A percentile compares a stretch with the other conserved stretches of the same genome.
phyloP scores from a whole-genome alignment of 169 alveolate genomes.

The Pseudocohnilembus persalinus region DNA sequence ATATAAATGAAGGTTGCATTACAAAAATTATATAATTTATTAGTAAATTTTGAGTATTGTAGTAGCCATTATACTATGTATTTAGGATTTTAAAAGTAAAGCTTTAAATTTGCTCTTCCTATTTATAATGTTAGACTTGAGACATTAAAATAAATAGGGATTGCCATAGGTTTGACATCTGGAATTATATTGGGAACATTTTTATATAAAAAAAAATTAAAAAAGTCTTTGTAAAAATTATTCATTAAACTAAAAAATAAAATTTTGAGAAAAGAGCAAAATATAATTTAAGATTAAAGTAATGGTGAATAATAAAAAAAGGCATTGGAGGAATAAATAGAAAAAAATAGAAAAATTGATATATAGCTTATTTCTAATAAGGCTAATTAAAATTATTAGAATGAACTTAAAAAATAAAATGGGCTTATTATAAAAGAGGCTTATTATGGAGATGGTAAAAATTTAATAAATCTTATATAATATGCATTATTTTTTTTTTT shows the following conservation, averaged over 20 bases:
- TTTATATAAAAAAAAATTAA: too few relatives aligned
- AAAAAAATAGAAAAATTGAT: background rate
- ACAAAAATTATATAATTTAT: too few relatives aligned
- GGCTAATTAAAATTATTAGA: background rate
- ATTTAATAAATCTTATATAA: background rate
- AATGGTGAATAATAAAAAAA: background rate
- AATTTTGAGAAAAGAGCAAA: background rate
- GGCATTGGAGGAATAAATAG: background rate
- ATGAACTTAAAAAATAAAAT: background rate
- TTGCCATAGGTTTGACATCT: background rate
- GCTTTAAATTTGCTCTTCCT: background rate
- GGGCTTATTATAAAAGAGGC: background rate
- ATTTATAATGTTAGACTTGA: background rate
- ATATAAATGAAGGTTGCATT: background rate
- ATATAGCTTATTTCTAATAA: background rate
- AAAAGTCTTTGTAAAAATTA: too few relatives aligned
- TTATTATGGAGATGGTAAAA: background rate
- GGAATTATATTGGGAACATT: too few relatives aligned
- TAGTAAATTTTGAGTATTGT: background rate
- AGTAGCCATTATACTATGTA: background rate
- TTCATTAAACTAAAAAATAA: too few relatives aligned
- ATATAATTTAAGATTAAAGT: too few relatives aligned
- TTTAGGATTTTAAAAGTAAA: background rate
- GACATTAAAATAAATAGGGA: background rate
- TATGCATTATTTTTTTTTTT: too few relatives aligned